Conservation (phyloP, 163 green algal genomes). For the Chloromonas sp. region DNA sequence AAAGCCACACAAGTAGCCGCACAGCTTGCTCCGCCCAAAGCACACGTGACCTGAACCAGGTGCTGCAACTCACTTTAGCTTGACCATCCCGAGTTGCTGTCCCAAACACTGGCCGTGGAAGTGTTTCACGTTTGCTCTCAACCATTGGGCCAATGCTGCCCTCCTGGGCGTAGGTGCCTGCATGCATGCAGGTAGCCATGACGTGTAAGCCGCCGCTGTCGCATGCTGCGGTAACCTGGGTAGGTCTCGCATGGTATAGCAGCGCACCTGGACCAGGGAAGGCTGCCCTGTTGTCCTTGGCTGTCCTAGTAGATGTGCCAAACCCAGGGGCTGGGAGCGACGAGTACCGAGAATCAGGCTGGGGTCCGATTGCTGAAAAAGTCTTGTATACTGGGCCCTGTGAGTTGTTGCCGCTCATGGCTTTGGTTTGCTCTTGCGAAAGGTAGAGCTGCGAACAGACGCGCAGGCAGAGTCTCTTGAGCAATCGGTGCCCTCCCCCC, state of each 20-base stretch:
- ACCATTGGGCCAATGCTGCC: slow-evolving; percentile 44
- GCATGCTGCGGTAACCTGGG: too few relatives aligned
- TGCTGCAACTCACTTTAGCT: slow-evolving; percentile 31
- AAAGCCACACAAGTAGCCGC: too few relatives aligned
- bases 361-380: slow-evolving; percentile 42
- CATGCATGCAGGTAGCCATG: neutral
- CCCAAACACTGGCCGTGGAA: slow-evolving; percentile 43
- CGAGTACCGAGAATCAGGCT: slow-evolving; percentile 44
- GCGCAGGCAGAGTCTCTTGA: too few relatives aligned
- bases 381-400: slow-evolving; percentile 62
- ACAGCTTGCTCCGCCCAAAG: too few relatives aligned
- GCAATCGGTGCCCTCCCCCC: too few relatives aligned
- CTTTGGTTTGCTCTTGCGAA: slow-evolving; percentile 50
- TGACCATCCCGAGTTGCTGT: slow-evolving; percentile 41
- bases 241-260: neutral
- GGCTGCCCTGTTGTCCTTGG: slow-evolving; percentile 23
- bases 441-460: slow-evolving; percentile 50
- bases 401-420: slow-evolving; percentile 49
- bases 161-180: slow-evolving; percentile 38
- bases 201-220: too few relatives aligned
- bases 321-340: slow-evolving; percentile 33
- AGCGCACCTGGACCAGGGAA: slow-evolving; percentile 42
- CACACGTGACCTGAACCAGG: neutral
- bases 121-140: slow-evolving; percentile 44
- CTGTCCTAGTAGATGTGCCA: slow-evolving; percentile 33